Evolutionary conservation across 495 filamentous ascomycete species (phyloP), one percentile per base, ranked within the genome.

Genomic region (Tuber indicum): DNA sequence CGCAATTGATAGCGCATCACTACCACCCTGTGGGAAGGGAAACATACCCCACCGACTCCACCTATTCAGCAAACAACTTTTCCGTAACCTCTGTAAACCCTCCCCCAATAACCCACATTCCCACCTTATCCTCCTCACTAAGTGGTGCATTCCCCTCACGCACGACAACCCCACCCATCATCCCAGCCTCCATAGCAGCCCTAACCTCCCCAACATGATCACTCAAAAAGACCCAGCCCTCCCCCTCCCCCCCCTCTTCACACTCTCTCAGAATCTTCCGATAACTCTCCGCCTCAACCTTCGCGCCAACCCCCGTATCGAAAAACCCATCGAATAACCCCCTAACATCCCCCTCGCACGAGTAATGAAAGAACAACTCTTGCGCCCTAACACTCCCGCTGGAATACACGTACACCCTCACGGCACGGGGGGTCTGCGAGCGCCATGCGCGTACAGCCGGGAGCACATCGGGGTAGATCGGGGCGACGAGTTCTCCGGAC

Each of bases 401-500:
- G 26, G 58, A 66, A 36, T 66, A 66, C 58, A 66, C 58, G 6
- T 66, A 66, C 58, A 66, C 58, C 58, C 5, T 36, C 58, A 66
- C 58, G 0, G 23, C 23, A 1, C 23, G 49, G 49, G 49, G 46
- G 1, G 0, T 0, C 7, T 49, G 47, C 21, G 21, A 62, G 52
- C 52, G 52, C 91, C 90, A 92, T 58, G 82, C 39, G 36, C 85
- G 83, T 62, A 93, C 82, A 47, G 85, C 84, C 36, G 88, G 87
- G 26, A 86, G 84, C 32, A 93, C 91, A 80, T 93, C 91, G 16
- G 87, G 84, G 84, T 91, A 93, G 75, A 93, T 86, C 52, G 91
- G 91, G 26, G 91, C 90, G 66, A 86, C 85, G 72, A 92, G 86
- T 74, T 86, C 85, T 76, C 90, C 89, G 26, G 86, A 85, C 71